Conservation (phyloP, 2,329 filamentous ascomycete species). For the Fusarium sp. region DNA sequence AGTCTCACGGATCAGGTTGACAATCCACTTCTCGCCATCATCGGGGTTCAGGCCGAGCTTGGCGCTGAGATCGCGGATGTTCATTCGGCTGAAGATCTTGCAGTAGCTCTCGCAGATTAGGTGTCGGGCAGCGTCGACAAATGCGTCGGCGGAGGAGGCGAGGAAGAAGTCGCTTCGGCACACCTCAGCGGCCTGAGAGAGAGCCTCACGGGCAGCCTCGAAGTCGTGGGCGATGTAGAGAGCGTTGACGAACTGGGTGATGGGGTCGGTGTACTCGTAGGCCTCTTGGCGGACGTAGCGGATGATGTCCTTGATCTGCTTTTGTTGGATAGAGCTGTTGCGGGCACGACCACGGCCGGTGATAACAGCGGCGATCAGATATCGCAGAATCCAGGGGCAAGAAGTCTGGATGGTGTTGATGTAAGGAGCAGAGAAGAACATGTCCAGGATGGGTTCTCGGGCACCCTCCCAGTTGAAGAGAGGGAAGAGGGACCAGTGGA, state of each 20-base stretch:
- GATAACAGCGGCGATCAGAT: slow-evolving; percentile 94
- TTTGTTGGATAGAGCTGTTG: slow-evolving; percentile 92
- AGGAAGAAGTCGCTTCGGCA: slow-evolving; percentile 97
- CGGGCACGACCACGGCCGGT: slow-evolving; percentile 87
- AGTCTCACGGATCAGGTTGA: slow-evolving; percentile 98
- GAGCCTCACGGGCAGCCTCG: slow-evolving; percentile 92
- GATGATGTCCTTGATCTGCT: slow-evolving; percentile 97
- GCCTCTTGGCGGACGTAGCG: slow-evolving; percentile 96
- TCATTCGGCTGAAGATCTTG: slow-evolving; percentile 99
- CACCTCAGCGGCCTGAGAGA: slow-evolving; percentile 90
- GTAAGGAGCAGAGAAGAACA: slow-evolving; percentile 96
- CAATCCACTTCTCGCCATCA: slow-evolving; percentile 99
- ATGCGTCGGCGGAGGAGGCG: slow-evolving; percentile 83
- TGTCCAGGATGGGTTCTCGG: slow-evolving; percentile 91
- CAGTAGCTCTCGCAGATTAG: slow-evolving; percentile 99
- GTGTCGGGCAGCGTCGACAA: slow-evolving; percentile 95
- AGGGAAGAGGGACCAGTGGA: slow-evolving; percentile 98
- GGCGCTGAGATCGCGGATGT: slow-evolving; percentile 95
- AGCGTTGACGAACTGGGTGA: slow-evolving; percentile 96
- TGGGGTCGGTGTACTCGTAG: slow-evolving; percentile 96
- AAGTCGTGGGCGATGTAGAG: slow-evolving; percentile 91
- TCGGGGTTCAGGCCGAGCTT: slow-evolving; percentile 92
- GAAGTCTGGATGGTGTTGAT: slow-evolving; percentile 99
- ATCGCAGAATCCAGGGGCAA: slow-evolving; percentile 96
- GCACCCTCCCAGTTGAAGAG: slow-evolving; percentile 98